Percentiles rank a stretch among this genome's conserved stretches.
phyloP scores from a whole-genome alignment of 2,329 filamentous ascomycete genomes.

The Coniella lustricola region DNA sequence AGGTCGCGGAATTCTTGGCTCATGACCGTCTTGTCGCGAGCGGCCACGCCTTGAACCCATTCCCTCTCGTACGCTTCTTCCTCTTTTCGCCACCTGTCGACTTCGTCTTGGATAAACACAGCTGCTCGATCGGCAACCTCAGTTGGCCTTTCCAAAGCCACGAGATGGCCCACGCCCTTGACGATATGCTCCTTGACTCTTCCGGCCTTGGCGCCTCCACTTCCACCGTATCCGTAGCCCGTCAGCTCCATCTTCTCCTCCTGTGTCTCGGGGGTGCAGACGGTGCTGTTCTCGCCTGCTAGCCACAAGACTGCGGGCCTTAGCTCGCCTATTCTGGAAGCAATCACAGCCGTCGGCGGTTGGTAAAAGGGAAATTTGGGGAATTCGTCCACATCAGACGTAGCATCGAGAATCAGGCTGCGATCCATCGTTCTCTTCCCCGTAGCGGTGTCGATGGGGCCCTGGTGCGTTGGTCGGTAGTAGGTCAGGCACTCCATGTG shows the following conservation, averaged over 20 bases:
- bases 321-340: slow-evolving; percentile 50
- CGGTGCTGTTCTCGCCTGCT: slow-evolving; percentile 53
- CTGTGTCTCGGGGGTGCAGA: slow-evolving; percentile 45
- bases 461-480: slow-evolving; percentile 52
- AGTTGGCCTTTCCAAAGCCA: slow-evolving; percentile 72
- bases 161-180: slow-evolving; percentile 64
- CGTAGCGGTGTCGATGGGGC: slow-evolving; percentile 27
- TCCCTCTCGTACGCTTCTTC: slow-evolving; percentile 45
- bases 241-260: slow-evolving; percentile 57
- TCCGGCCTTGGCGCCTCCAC: slow-evolving; percentile 55
- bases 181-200: slow-evolving; percentile 61
- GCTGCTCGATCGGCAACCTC: slow-evolving; percentile 57
- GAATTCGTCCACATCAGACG: slow-evolving; percentile 27
- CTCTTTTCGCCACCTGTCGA: slow-evolving; percentile 50
- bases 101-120: slow-evolving; percentile 49
- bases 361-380: slow-evolving; percentile 56
- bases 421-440: slow-evolving; percentile 34
- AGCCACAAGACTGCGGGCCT: slow-evolving; percentile 63
- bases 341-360: slow-evolving; percentile 52
- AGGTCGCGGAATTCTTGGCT: slow-evolving; percentile 51
- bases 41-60: slow-evolving; percentile 43
- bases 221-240: slow-evolving; percentile 60
- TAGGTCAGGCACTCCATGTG: slow-evolving; percentile 85
- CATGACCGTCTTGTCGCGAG: slow-evolving; percentile 47
- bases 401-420: slow-evolving; percentile 38